phyloP scores from a whole-genome alignment of 805 yeast species.

The Saccharomyces cerevisiae region DNA sequence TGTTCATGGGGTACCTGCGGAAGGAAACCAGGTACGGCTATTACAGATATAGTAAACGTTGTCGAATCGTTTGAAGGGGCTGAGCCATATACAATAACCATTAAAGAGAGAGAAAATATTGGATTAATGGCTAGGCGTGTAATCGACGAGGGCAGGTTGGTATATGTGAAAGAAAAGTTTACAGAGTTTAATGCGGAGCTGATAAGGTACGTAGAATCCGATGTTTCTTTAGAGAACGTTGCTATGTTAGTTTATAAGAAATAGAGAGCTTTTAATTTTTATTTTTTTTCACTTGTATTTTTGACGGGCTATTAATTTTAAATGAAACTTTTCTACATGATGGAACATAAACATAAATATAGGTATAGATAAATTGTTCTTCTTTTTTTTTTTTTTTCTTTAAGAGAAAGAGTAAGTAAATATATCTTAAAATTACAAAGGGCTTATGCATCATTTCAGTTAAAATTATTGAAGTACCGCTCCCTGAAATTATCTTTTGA shows the following conservation, averaged over 20 bases:
- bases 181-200: conserved; percentile 37
- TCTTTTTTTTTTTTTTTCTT: too few species aligned
- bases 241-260: conserved; percentile 35
- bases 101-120: conserved; percentile 43
- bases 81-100: conserved; percentile 41
- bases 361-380: too few species aligned
- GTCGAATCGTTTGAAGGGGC: neutral
- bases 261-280: neutral
- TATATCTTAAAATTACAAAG: neutral
- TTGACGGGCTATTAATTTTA: neutral
- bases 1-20: conserved; percentile 91
- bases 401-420: neutral
- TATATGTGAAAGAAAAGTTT: conserved; percentile 36
- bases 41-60: conserved; percentile 24
- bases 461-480: conserved; percentile 66
- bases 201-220: conserved; percentile 49
- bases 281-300: neutral
- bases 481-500: conserved; percentile 59
- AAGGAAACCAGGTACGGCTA: conserved; percentile 33
- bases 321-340: neutral
- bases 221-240: conserved; percentile 63
- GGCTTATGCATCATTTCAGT: conserved; percentile 9
- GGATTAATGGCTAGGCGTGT: conserved; percentile 67
- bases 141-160: conserved; percentile 60
- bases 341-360: neutral